A percentile compares a stretch with the other conserved stretches of the same genome.
phyloP scores from a whole-genome alignment of 371 early-diverging fungal genomes.

The Mortierella sp. region DNA sequence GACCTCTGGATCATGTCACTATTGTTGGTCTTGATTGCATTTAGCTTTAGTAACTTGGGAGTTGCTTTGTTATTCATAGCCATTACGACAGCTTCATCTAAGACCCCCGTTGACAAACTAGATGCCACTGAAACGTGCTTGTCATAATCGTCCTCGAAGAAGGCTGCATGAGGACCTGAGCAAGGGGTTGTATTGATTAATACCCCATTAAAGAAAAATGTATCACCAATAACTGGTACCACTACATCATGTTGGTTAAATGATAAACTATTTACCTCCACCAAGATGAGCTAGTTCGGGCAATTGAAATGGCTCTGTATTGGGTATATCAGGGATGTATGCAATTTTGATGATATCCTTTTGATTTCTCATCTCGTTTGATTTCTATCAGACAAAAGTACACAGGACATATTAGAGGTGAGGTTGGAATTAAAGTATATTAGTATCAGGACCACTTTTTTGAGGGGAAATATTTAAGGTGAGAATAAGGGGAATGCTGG shows the following conservation, averaged over 20 bases:
- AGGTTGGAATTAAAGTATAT: no score
- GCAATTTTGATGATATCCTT: conserved; percentile 34
- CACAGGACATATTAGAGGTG: no score
- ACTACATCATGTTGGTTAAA: not conserved
- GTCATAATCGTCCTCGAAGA: conserved; percentile 21
- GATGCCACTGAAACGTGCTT: conserved; percentile 45
- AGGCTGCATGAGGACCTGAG: conserved; percentile 33
- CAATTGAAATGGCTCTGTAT: conserved; percentile 6
- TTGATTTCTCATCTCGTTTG: not conserved
- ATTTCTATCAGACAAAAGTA: not conserved
- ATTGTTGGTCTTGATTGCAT: conserved; percentile 31
- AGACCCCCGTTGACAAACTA: conserved; percentile 24
- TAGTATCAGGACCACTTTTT: no score
- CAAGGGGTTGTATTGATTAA: not conserved
- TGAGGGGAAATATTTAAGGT: no score
- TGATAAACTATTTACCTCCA: conserved; percentile 13
- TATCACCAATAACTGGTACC: not conserved
- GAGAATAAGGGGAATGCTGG: not conserved
- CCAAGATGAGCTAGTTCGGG: conserved; percentile 19
- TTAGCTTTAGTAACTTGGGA: conserved; percentile 36
- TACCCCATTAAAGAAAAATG: not conserved
- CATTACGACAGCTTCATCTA: conserved; percentile 42
- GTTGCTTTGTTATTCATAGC: conserved; percentile 28
- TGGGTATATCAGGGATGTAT: conserved; percentile 22
- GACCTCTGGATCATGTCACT: conserved; percentile 49